A percentile compares a stretch with the other conserved stretches of the same genome.
Evolutionary conservation across 345 rosid genomes (phyloP).

Genomic region (Eucalyptus paniculata): DNA sequence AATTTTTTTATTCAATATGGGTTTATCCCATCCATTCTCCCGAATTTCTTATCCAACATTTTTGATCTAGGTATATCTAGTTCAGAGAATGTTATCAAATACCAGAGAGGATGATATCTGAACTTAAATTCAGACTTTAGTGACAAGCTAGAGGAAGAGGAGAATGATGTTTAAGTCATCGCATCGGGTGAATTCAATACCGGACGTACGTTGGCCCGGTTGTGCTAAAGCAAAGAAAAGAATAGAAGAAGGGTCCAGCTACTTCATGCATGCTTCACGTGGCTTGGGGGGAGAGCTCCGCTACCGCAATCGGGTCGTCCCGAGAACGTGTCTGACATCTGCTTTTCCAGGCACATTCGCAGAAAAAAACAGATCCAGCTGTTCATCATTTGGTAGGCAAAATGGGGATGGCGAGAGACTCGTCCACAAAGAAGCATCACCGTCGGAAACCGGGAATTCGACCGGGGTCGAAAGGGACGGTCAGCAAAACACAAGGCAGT

Average conservation of each 20-base stretch:
- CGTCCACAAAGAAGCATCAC: background rate
- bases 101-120: accelerated
- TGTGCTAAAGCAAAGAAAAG: background rate
- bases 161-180: background rate
- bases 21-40: background rate
- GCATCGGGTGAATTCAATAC: background rate
- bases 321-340: background rate
- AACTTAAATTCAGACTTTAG: background rate
- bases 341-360: background rate
- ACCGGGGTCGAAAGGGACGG: background rate
- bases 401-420: background rate
- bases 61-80: accelerated
- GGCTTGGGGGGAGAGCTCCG: background rate
- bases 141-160: background rate
- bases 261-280: background rate
- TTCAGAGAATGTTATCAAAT: background rate
- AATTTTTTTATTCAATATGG: background rate
- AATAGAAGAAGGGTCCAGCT: background rate
- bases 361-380: background rate
- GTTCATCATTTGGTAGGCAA: background rate
- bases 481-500: background rate
- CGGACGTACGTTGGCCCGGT: accelerated
- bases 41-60: background rate
- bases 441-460: background rate
- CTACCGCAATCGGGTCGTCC: background rate